phyloP scores from a whole-genome alignment of 306 rosid species.

The Cucurbita moschata region DNA sequence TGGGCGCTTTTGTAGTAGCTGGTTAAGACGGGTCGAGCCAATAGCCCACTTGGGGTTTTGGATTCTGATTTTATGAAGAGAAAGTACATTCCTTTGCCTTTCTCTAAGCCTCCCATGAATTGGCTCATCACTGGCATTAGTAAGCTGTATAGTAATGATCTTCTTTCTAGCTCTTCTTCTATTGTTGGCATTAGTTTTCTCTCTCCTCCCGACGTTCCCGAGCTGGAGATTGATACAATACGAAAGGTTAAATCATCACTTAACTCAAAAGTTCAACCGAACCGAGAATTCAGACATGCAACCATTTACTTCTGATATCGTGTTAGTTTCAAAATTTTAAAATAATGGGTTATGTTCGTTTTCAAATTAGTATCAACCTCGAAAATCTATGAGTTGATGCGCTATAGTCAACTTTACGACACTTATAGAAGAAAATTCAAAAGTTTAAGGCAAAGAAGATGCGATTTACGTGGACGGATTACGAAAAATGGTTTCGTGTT shows the following conservation, averaged over 20 bases:
- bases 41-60: constrained; percentile 55
- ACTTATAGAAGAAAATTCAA: too few relatives aligned
- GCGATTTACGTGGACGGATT: too few relatives aligned
- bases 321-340: too few relatives aligned
- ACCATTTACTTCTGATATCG: too few relatives aligned
- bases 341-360: neutral
- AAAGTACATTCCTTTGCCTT: constrained; percentile 94
- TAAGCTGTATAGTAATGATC: constrained; percentile 39
- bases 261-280: too few relatives aligned
- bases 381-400: neutral
- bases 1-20: constrained; percentile 66
- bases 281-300: too few relatives aligned
- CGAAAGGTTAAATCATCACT: too few relatives aligned
- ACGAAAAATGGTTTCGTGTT: too few relatives aligned
- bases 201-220: constrained; percentile 95
- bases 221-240: constrained; percentile 15
- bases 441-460: neutral
- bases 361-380: neutral
- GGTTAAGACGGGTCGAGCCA: constrained; percentile 74
- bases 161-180: constrained; percentile 54
- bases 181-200: constrained; percentile 83
- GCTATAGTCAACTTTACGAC: neutral
- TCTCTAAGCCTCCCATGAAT: constrained; percentile 38
- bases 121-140: constrained; percentile 81
- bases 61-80: constrained; percentile 68